Evolutionary conservation across 2,329 filamentous ascomycete species (phyloP), one percentile per base, ranked within the genome.

Genomic region (Neospermospora avenae): DNA sequence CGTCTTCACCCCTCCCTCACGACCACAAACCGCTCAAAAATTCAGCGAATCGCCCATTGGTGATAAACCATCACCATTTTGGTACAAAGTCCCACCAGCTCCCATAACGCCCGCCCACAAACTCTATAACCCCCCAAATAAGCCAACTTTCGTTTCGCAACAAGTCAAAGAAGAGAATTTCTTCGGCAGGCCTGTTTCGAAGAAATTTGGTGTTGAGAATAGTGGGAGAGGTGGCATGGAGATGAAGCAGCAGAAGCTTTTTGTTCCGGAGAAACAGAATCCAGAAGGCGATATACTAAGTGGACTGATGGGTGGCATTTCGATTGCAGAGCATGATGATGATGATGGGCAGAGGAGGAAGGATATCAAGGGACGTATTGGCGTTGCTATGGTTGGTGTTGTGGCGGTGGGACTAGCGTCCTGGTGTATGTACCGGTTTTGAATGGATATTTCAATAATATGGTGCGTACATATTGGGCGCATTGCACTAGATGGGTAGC

Each of bases 21-120:
- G 16, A 72, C 76, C 44, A 13, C 53, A 61, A 59, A 74, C 74
- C 65, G 78, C 75, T 68, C 55, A 69, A 48, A 49, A 58, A n/a
- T 71, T 71, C 42, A 61, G 64, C 16, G 56, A 68, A 57, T 61
- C 65, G 5, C 65, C 68, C 16, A 58, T 64, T 16, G 53, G 44
- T 35, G 60, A 64, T 1, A 44, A 64, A 25, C 45, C 65, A 13
- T 65, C 64, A 10, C 83, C 86, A 1, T 91, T 92, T 69, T 87
- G 85, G 79, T 88, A 85, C 74, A 85, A 82, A 60, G 80, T 91
- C 2, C 89, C 89, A 3, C 80, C 86, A 0, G 86, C 87, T 1
- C 89, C 89, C 14, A 83, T 80, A 14, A 82, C 81, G n/a, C 86
- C 87, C 22, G 85, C 86, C 2, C 82, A 85, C 42, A 79, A 80